Evolutionary conservation across 345 rosid species (phyloP), one percentile per base, ranked within the genome.

Genomic region (Theobroma cacao): DNA sequence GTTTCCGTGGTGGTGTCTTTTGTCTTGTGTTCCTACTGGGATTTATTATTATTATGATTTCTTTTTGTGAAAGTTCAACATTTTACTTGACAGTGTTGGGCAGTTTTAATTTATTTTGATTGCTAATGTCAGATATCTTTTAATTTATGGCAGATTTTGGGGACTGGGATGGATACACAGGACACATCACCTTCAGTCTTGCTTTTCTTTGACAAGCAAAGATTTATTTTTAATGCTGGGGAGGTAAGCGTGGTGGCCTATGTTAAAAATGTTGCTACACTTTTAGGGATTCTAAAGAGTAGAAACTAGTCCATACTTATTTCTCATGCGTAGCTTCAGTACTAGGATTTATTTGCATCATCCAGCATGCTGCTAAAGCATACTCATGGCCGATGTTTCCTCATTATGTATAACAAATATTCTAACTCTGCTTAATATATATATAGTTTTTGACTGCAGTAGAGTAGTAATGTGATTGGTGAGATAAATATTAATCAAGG

Each of bases 81-180:
- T 55, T 31, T 66, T 53, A 38, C 56, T 62, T 74, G 62, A 53
- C 38, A 34, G 17, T 41, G 30, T 50, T 41, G 22, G 28, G 8
- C 20, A 38, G 70, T 65, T 36, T 34, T n/a, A 65, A 65, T 65
- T 9, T 38, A 36, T 36, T 36, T 65, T 36, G 26, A 50, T 71
- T 18, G 4, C 26, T 26, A 47, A 47, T 50, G 6, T 26, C 36
- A 9, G 41, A 47, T 17, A 6, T 72, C 30, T 56, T 82, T 67
- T 33, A 14, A 18, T 33, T 15, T 55, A 5, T 74, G 61, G 60
- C 80, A 95, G 98, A 92, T 93, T 60, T 86, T 95, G 52, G 99
- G 99, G 63, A 95, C 97, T 34, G 99, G 99, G 80, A 91, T 95
- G 98, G 99, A 95, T 85, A 93, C 98, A 50, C 99, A 95, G 81